These are phyloP conservation scores for Erucastrum elatum DNA, from an alignment of 345 rosid species.

Conservation along the genomic window DNA sequence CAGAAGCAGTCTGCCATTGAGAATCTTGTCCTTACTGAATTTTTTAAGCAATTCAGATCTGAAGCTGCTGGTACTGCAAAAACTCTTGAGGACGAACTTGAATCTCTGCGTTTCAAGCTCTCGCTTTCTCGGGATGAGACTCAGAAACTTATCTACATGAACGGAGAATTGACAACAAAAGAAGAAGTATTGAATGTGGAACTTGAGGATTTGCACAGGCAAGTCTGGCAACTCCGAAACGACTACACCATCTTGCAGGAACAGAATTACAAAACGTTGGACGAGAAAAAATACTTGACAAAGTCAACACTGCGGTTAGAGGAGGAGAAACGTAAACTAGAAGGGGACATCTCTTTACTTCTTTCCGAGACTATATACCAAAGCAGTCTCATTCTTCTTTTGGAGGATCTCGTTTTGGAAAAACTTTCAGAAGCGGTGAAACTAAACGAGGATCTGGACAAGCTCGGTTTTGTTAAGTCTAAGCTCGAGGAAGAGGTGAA, in stretches of 20 bases:
- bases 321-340: slow-evolving; percentile 53
- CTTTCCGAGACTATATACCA: slow-evolving; percentile 57
- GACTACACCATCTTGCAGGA: slow-evolving; percentile 48
- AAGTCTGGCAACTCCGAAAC: slow-evolving; percentile 49
- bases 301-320: slow-evolving; percentile 44
- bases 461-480: slow-evolving; percentile 49
- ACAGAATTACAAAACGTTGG: slow-evolving; percentile 51
- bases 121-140: slow-evolving; percentile 47
- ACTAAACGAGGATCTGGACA: slow-evolving; percentile 44
- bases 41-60: not conserved
- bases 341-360: slow-evolving; percentile 57
- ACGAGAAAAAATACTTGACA: slow-evolving; percentile 53
- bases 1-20: slow-evolving; percentile 31
- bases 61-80: not conserved
- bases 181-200: slow-evolving; percentile 62
- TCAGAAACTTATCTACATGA: slow-evolving; percentile 43
- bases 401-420: slow-evolving; percentile 51
- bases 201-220: slow-evolving; percentile 48
- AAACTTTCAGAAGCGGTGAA: slow-evolving; percentile 49
- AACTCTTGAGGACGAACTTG: slow-evolving; percentile 31
- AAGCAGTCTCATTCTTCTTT: slow-evolving; percentile 54
- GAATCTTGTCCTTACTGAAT: not conserved
- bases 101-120: slow-evolving; percentile 49
- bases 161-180: slow-evolving; percentile 55
- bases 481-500: slow-evolving; percentile 57